These are phyloP conservation scores for Trichophaea hybrida DNA, from an alignment of 2,329 filamentous ascomycete species.

Conservation along the genomic window DNA sequence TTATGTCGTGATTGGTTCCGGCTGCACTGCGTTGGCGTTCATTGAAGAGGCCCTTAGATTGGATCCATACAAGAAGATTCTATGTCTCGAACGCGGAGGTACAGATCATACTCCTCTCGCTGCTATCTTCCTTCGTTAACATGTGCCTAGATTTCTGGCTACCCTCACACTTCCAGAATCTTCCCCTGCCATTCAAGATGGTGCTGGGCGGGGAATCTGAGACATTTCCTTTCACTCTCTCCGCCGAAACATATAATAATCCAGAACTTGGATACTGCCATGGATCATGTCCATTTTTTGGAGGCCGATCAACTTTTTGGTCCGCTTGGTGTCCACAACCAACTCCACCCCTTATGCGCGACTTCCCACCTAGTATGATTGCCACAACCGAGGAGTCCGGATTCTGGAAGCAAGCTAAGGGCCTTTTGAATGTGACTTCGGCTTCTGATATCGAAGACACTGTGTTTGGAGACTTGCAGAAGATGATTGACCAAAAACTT, in stretches of 20 bases:
- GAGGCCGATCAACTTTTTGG: slow-evolving; percentile 3
- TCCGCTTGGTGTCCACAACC: slow-evolving; percentile 4
- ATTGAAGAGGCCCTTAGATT: slow-evolving; percentile 1
- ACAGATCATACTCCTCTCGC: background rate
- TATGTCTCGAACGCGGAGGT: slow-evolving; percentile 8
- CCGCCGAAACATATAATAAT: background rate
- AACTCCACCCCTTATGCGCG: background rate
- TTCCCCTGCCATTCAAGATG: slow-evolving; percentile 5
- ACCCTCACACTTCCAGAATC: slow-evolving; percentile 5
- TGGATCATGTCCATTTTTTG: slow-evolving; percentile 3
- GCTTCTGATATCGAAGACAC: slow-evolving; percentile 1
- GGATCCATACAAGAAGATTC: slow-evolving; percentile 4
- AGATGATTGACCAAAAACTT: background rate
- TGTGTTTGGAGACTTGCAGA: background rate
- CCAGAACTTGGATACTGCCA: background rate
- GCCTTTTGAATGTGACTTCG: background rate
- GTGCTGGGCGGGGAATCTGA: slow-evolving; percentile 1
- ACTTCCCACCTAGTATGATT: background rate
- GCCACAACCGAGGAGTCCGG: background rate
- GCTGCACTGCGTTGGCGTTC: slow-evolving; percentile 6
- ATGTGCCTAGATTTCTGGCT: slow-evolving; percentile 1
- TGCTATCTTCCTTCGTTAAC: background rate
- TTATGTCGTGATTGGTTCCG: slow-evolving; percentile 7
- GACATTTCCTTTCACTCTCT: slow-evolving; percentile 6
- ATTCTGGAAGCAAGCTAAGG: background rate